These are phyloP conservation scores for Chlorella sp. DNA, from an alignment of 139 green algal species.

Conservation along the genomic window DNA sequence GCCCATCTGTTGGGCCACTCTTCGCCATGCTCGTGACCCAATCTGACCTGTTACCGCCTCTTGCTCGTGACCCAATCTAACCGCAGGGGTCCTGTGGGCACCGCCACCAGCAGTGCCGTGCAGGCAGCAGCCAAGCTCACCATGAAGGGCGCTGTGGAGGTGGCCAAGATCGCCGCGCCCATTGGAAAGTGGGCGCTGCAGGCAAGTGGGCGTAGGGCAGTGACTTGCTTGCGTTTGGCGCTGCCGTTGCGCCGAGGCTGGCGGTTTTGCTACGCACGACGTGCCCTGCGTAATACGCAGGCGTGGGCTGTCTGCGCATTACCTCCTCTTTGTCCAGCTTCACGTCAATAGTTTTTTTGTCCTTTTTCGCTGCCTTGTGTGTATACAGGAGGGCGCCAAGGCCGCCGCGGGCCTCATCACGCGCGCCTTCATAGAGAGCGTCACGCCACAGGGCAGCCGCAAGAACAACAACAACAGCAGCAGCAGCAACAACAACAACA, in stretches of 20 bases:
- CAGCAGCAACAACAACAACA: not conserved
- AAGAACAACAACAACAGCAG: not conserved
- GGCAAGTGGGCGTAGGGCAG: not conserved
- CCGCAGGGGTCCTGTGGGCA: constrained; percentile 16
- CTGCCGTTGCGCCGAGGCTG: not conserved
- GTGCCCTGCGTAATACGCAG: not conserved
- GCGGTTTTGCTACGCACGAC: too few relatives aligned
- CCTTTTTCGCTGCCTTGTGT: not conserved
- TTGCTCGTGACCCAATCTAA: not conserved
- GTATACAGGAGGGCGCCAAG: not conserved
- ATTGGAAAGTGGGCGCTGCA: constrained; percentile 22
- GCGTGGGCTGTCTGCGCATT: not conserved
- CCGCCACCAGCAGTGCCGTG: constrained; percentile 19
- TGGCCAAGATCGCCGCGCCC: constrained; percentile 22
- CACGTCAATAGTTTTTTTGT: not conserved
- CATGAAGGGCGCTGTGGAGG: constrained; percentile 14
- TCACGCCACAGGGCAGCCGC: not conserved
- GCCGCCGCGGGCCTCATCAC: not conserved
- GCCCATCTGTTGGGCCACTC: not conserved
- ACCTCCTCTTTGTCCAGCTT: not conserved
- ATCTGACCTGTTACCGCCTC: not conserved
- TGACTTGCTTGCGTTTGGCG: not conserved
- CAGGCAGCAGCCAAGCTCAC: constrained; percentile 23
- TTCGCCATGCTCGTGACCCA: not conserved
- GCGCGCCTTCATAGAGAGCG: not conserved